These are phyloP conservation scores for Aspergillus ruber DNA, from an alignment of 2,329 filamentous ascomycete genomes.

Conservation along the genomic window DNA sequence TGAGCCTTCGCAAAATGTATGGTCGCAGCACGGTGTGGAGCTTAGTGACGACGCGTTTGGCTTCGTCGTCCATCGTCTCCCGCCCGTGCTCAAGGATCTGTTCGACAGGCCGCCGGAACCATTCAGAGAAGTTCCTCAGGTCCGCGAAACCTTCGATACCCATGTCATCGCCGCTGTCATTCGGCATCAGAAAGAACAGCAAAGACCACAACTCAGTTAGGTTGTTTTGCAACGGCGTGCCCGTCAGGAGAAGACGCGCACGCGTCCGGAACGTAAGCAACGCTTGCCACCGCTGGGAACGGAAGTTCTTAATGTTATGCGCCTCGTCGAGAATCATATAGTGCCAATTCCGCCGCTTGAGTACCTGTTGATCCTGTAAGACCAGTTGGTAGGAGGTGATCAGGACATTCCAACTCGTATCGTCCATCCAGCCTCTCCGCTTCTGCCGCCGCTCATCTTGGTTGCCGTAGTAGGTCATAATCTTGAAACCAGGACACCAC, in stretches of 20 bases:
- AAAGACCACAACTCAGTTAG: conserved; percentile 95
- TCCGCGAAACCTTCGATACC: conserved; percentile 87
- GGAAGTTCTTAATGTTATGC: conserved; percentile 99
- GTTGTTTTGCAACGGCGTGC: conserved; percentile 94
- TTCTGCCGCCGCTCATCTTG: conserved; percentile 89
- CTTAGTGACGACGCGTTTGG: conserved; percentile 83
- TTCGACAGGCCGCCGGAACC: conserved; percentile 90
- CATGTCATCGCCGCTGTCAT: conserved; percentile 58
- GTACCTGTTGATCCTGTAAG: conserved; percentile 85
- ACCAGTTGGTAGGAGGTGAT: conserved; percentile 98
- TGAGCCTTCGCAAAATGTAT: conserved; percentile 82
- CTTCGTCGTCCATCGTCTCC: conserved; percentile 90
- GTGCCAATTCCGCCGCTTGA: conserved; percentile 89
- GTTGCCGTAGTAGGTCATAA: conserved; percentile 91
- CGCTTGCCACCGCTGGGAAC: conserved; percentile 93
- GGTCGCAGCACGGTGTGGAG: conserved; percentile 90
- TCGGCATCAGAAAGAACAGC: conserved; percentile 92
- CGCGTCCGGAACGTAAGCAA: conserved; percentile 89
- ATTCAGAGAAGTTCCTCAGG: conserved; percentile 90
- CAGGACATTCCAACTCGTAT: conserved; percentile 92
- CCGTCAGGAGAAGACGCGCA: conserved; percentile 79
- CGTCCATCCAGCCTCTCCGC: conserved; percentile 85
- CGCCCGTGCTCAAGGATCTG: conserved; percentile 93
- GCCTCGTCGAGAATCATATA: conserved; percentile 98
- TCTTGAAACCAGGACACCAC: conserved; percentile 94